Evolutionary conservation across 2,329 filamentous ascomycete species (phyloP).

Genomic region (Exutisphaerella laricina): DNA sequence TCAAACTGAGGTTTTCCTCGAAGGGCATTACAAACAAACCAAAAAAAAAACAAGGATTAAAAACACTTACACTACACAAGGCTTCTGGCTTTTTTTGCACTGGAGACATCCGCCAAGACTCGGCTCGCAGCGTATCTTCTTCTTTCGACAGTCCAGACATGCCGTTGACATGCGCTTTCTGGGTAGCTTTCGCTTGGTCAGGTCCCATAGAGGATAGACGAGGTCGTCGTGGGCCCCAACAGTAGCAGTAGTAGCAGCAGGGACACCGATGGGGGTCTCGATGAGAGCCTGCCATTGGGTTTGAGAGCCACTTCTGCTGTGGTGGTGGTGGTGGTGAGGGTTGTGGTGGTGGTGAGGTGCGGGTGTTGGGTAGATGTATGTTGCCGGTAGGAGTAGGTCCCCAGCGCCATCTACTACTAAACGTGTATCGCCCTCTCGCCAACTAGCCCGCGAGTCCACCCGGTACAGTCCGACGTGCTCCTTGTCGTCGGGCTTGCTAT

Average conservation of each 20-base stretch:
- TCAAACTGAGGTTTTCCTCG: neutral
- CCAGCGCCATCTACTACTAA: no score
- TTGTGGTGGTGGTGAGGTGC: neutral
- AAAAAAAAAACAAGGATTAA: neutral
- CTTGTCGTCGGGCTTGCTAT: neutral
- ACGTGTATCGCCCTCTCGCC: neutral
- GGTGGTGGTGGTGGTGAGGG: no score
- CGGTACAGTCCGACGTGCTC: neutral
- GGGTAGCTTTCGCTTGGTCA: constrained; percentile 7
- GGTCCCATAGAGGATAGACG: constrained; percentile 1
- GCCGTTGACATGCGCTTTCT: constrained; percentile 6
- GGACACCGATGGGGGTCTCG: neutral
- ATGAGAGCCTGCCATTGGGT: neutral
- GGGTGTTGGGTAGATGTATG: neutral
- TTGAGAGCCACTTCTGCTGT: no score
- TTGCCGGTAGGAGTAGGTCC: constrained; percentile 1
- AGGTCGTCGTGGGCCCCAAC: neutral
- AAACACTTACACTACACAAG: constrained; percentile 4
- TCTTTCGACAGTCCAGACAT: constrained; percentile 5
- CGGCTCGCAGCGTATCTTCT: constrained; percentile 7
- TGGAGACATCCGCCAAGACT: constrained; percentile 4
- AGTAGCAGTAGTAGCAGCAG: no score
- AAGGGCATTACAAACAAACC: no score
- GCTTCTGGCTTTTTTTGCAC: constrained; percentile 1
- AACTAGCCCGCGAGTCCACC: neutral